Evolutionary conservation across 129 eudicot genomes (phyloP), one percentile per base, ranked within the genome.

Genomic region (Mikania micrantha): DNA sequence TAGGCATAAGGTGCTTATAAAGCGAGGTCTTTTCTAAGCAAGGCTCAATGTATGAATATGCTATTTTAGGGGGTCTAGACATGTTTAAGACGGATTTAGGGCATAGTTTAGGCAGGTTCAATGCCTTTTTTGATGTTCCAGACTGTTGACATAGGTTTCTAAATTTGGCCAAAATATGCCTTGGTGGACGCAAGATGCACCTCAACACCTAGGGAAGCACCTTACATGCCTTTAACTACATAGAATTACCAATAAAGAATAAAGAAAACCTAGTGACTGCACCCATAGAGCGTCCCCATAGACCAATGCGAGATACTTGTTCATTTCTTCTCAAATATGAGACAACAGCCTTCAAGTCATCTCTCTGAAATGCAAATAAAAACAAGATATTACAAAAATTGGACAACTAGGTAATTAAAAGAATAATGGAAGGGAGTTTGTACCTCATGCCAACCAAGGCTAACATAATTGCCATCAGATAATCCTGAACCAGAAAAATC

Each of bases 211-310:
- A n/a, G n/a, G n/a, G n/a, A n/a, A n/a, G n/a, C n/a, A n/a, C n/a
- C n/a, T n/a, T n/a, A n/a, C n/a, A n/a, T n/a, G n/a, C n/a, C n/a
- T n/a, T n/a, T n/a, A n/a, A n/a, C n/a, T n/a, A n/a, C n/a, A n/a
- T n/a, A n/a, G n/a, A n/a, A n/a, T n/a, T 44, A 50, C n/a, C 9
- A 50, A 7, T 1, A 50, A 50, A 21, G 24, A 47, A 32, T 21
- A 13, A 38, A 68, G n/a, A 25, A 29, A 64, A 93, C 99, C 99
- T 86, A 4, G 99, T 93, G 28, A 93, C 99, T 50, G 99, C 95
- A 70, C 99, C 99, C 99, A 93, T 93, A 27, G 99, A 93, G 58
- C 99, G 96, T 70, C 99, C 99, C 99, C 99, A 93, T 56, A 93
- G 82, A 57, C 90, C 99, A 70, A 93, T 93, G 70, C 86, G 67